phyloP scores from a whole-genome alignment of 805 yeast species.

The Peterozyma xylosa region DNA sequence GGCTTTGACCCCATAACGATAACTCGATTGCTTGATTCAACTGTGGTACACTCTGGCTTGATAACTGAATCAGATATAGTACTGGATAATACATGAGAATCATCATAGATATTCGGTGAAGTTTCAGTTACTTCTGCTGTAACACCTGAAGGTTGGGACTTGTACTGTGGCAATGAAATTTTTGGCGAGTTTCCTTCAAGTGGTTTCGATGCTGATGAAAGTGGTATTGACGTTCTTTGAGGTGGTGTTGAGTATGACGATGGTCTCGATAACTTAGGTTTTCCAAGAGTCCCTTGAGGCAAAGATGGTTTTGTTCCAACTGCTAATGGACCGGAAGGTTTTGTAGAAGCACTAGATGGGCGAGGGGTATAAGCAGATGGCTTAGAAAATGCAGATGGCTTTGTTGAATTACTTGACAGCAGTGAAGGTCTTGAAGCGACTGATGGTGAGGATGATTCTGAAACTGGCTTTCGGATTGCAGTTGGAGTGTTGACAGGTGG shows the following conservation, averaged over 20 bases:
- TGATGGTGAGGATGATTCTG: not conserved
- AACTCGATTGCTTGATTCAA: too few species aligned
- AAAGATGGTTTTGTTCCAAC: not conserved
- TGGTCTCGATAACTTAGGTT: constrained; percentile 4
- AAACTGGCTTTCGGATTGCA: not conserved
- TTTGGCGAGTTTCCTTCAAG: too few species aligned
- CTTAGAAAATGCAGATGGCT: constrained; percentile 17
- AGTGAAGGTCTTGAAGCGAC: not conserved
- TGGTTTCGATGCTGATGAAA: not conserved
- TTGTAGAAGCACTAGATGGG: not conserved
- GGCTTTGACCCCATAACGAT: too few species aligned
- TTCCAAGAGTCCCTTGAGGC: not conserved
- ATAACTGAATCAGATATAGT: too few species aligned
- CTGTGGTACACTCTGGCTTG: too few species aligned
- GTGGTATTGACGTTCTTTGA: not conserved
- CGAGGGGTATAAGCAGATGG: constrained; percentile 3
- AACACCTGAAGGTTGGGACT: too few species aligned
- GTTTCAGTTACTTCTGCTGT: too few species aligned
- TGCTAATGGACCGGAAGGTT: not conserved
- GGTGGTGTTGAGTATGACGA: constrained; percentile 5
- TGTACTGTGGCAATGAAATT: too few species aligned
- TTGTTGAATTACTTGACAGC: constrained; percentile 7
- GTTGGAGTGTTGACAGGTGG: not conserved
- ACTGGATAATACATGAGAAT: too few species aligned
- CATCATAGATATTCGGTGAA: too few species aligned